Base-by-base conservation (phyloP, 2,329 filamentous ascomycete genomes). In the Ophiostoma montium region DNA sequence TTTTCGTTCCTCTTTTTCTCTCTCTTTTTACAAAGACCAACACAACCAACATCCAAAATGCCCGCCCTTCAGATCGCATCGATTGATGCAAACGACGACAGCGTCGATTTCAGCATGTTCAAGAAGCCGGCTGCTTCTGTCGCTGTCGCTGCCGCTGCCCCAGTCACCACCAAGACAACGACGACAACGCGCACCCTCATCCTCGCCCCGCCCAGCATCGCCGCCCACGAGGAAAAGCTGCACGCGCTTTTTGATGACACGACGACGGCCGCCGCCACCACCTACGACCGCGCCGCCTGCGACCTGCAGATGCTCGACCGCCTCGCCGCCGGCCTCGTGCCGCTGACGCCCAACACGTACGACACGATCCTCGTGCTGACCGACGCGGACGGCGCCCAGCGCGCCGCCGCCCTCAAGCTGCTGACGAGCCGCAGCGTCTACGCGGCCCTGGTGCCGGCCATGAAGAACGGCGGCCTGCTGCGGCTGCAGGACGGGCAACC, bases 241-340 rank as follows among this genome's bases (percentile, higher is more conserved):
- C 76, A 79, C 55, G 69, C 71, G 56, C 72, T 92, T 54, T 77
- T 94, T 18, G 5, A 27, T 5, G n/a, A n/a, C n/a, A n/a, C n/a
- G n/a, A n/a, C n/a, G n/a, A n/a, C n/a, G n/a, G n/a, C n/a, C n/a
- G n/a, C n/a, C n/a, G n/a, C n/a, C n/a, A 19, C 50, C 2, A 70
- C 78, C 50, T 80, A 86, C 68, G 80, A 92, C 64, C 82, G 87
- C 61, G 69, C 74, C 55, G 71, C 75, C 42, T 90, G 88, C 54
- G 92, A 98, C 62, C 74, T 98, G 48, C 92, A 96, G 66, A 98
- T 98, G 92, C 84, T 98, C 53, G 92, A 98, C 68, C 86, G 92
- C 47, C 76, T 98, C 36, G 80, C 85, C 2, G 77, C 85, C 33
- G 87, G 87, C 53, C 72, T 95, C 35, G 86, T 92, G 50, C 71